A percentile compares a stretch with the other conserved stretches of the same genome.
phyloP scores from a whole-genome alignment of 1,284 basidiomycete genomes.

The Sporisorium graminicola region DNA sequence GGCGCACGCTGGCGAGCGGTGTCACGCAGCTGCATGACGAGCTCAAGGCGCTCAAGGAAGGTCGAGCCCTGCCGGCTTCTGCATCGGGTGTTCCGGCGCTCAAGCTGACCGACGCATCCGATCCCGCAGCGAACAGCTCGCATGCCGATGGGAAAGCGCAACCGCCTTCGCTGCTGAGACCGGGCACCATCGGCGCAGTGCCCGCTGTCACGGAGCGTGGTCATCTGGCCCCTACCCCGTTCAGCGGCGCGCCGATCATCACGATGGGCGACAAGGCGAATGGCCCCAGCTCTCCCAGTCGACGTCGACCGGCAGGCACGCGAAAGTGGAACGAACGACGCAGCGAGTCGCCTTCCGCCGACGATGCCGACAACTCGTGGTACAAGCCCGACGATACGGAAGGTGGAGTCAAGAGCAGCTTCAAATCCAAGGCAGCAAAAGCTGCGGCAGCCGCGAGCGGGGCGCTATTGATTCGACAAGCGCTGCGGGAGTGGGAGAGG shows the following conservation, averaged over 20 bases:
- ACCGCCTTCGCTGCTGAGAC: constrained; percentile 25
- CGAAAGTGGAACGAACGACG: constrained; percentile 36
- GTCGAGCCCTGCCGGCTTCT: constrained; percentile 4
- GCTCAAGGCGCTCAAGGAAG: constrained; percentile 51
- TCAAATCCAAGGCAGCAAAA: constrained; percentile 29
- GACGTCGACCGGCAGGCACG: constrained; percentile 27
- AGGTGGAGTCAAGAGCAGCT: constrained; percentile 9
- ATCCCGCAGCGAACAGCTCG: background rate
- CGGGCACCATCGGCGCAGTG: constrained; percentile 21
- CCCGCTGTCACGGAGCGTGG: constrained; percentile 31
- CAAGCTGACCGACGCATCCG: constrained; percentile 5
- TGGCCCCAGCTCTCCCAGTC: constrained; percentile 10
- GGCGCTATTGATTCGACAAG: constrained; percentile 45
- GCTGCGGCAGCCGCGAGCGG: constrained; percentile 44
- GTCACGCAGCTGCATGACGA: constrained; percentile 60
- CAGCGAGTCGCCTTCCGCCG: constrained; percentile 24
- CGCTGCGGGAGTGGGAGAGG: constrained; percentile 53
- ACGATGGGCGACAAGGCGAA: constrained; percentile 30
- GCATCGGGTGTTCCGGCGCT: background rate
- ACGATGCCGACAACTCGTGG: constrained; percentile 21
- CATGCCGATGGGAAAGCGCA: background rate
- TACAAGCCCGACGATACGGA: constrained; percentile 40
- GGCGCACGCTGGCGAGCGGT: constrained; percentile 54
- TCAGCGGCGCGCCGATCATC: constrained; percentile 3
- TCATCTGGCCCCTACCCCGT: constrained; percentile 4